Base-by-base conservation (phyloP, 768 basidiomycete species). In the Podaxis sp. region DNA sequence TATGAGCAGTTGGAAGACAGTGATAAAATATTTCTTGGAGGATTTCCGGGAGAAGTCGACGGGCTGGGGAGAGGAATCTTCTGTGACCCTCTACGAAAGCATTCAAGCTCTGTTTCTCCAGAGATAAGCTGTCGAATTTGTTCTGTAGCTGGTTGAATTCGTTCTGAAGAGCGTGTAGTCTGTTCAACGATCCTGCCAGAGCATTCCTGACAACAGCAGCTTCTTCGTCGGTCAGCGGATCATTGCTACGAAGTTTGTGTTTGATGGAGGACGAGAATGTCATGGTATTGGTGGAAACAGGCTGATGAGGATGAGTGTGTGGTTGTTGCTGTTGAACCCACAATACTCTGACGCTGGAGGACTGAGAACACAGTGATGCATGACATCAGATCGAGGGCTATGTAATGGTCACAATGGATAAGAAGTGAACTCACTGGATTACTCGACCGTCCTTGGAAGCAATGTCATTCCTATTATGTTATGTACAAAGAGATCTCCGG, bases 21-120 rank as follows among this genome's bases (percentile, higher is more conserved):
- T 58, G 37, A 16, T 50, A 65, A 42, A 56, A 62, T 55, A 62
- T 61, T 58, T 65, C 62, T 35, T 55, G 55, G 21, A 58, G 52
- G 46, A 62, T 50, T 42, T 55, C 38, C 18, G 38, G 44, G 3
- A 62, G 40, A 10, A 55, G 50, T 44, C 50, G 37, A 2, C 50
- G 37, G 18, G 38, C 27, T 38, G 58, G 58, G 16, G 58, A 51
- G 5, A 59, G 50, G 10, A 52, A 25, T 2, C 10, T 10, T 21
- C 11, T 44, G 25, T 59, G 50, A 13, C 38, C 50, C 25, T 59
- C 38, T 14, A 59, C 37, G 21, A 52, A 51, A 5, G 1, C 21
- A 32, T 9, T 11, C 27, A 59, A 14, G 2, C 16, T 6, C 16
- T 38, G 14, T 14, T 27, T 52, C 38, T 44, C 18, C n/a, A 32